Evolutionary conservation across 208 protist genomes (phyloP).

Genomic region (Porcisia deanei): DNA sequence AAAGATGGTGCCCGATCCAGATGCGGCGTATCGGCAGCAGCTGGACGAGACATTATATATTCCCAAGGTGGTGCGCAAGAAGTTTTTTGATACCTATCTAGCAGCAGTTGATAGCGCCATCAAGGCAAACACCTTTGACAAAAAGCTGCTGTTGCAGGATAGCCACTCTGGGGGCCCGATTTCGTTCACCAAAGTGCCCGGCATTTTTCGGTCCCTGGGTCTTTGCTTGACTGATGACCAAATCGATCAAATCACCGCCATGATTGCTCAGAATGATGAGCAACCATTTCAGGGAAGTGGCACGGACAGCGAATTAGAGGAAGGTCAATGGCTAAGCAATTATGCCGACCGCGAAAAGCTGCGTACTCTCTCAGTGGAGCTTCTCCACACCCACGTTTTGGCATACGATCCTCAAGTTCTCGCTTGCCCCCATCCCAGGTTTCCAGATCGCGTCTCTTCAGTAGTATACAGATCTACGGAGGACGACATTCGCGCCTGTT

Average conservation of each 20-base stretch:
- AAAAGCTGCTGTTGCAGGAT: background rate
- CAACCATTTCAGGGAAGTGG: background rate
- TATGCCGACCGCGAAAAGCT: constrained; percentile 25
- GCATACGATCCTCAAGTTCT: constrained; percentile 33
- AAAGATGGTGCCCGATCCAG: constrained; percentile 40
- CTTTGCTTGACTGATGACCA: constrained; percentile 54
- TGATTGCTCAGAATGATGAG: constrained; percentile 13
- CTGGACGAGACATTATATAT: constrained; percentile 56
- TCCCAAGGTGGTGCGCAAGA: constrained; percentile 24
- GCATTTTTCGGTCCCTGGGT: constrained; percentile 49
- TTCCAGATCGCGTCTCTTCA: constrained; percentile 21
- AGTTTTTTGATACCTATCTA: constrained; percentile 9
- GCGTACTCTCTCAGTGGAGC: constrained; percentile 20
- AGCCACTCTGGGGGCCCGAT: background rate
- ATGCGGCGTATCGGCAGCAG: constrained; percentile 39
- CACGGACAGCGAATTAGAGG: background rate
- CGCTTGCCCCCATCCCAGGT: constrained; percentile 20
- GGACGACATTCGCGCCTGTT: constrained; percentile 21
- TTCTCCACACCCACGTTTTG: constrained; percentile 28
- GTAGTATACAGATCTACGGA: constrained; percentile 24
- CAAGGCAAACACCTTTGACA: constrained; percentile 8
- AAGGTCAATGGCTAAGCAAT: background rate
- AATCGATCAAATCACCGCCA: constrained; percentile 30
- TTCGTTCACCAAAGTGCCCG: constrained; percentile 37
- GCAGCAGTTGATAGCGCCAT: constrained; percentile 21